A percentile compares a stretch with the other conserved stretches of the same genome.
phyloP scores from a whole-genome alignment of 768 basidiomycete species.

The Macrolepiota fuliginosa region DNA sequence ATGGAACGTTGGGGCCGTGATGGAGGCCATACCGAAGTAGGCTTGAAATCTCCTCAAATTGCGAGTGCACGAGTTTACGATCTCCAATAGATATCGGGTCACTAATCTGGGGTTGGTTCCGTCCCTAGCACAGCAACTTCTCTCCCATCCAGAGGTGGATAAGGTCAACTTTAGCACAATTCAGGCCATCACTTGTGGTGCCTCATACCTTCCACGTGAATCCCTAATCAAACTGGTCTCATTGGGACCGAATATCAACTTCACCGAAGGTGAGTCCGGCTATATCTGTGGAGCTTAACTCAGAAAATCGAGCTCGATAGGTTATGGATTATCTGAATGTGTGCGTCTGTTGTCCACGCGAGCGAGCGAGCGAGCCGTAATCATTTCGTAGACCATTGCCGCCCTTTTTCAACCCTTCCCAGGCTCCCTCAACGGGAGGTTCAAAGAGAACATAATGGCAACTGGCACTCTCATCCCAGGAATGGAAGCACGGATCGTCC shows the following conservation, averaged over 20 bases:
- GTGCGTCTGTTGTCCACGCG: constrained; percentile 32
- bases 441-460: constrained; percentile 36
- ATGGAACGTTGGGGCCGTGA: constrained; percentile 54
- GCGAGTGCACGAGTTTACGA: background rate
- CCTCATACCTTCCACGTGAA: constrained; percentile 64
- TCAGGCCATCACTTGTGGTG: constrained; percentile 44
- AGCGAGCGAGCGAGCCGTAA: background rate
- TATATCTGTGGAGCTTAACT: background rate
- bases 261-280: constrained; percentile 41
- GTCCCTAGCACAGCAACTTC: constrained; percentile 60
- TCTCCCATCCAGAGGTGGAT: constrained; percentile 47
- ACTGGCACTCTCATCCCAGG: constrained; percentile 63
- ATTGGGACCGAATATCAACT: constrained; percentile 28
- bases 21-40: constrained; percentile 58
- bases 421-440: constrained; percentile 41
- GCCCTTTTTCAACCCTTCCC: constrained; percentile 40
- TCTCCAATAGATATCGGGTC: constrained; percentile 46
- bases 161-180: constrained; percentile 54
- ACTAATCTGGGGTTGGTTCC: constrained; percentile 52
- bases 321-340: constrained; percentile 69
- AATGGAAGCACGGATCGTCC: constrained; percentile 56
- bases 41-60: constrained; percentile 13
- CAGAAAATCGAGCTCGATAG: constrained; percentile 29
- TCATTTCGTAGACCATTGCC: constrained; percentile 48
- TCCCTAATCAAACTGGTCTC: constrained; percentile 38